Evolutionary conservation across 768 basidiomycete species (phyloP).

Genomic region (Lactarius psammicola): DNA sequence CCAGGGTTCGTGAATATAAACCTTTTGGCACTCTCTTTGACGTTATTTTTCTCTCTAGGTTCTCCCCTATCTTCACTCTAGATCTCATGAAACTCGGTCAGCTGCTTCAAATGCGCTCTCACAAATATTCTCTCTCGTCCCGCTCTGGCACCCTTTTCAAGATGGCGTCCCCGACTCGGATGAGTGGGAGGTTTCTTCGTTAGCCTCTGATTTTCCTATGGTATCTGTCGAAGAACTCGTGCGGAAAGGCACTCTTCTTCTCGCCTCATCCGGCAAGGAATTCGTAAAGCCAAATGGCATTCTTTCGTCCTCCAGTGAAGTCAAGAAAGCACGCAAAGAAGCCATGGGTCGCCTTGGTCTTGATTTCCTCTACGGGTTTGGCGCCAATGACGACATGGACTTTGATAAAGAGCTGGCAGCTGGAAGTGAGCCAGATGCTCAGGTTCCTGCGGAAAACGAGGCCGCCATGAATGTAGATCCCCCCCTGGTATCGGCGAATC

Average conservation of each 20-base stretch:
- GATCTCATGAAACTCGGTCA: conserved; percentile 87
- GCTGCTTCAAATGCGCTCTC: conserved; percentile 89
- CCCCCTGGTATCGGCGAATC: conserved; percentile 42
- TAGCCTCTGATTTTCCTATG: conserved; percentile 59
- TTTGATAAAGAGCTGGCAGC: conserved; percentile 75
- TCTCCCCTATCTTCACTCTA: conserved; percentile 86
- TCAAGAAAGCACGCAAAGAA: conserved; percentile 84
- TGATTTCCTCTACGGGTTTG: conserved; percentile 76
- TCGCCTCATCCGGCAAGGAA: conserved; percentile 94
- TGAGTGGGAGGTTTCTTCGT: conserved; percentile 32
- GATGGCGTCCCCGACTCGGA: conserved; percentile 36
- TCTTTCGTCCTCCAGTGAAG: conserved; percentile 70
- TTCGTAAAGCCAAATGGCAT: conserved; percentile 74
- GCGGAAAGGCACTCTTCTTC: conserved; percentile 69
- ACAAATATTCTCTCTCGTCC: conserved; percentile 80
- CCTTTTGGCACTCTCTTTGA: neutral
- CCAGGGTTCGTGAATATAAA: conserved; percentile 55
- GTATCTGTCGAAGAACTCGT: conserved; percentile 80
- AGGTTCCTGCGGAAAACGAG: conserved; percentile 32
- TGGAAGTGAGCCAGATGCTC: conserved; percentile 46
- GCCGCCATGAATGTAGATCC: conserved; percentile 43
- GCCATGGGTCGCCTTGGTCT: conserved; percentile 86
- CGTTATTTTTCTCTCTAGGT: conserved; percentile 50
- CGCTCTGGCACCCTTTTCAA: conserved; percentile 65
- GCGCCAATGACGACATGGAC: conserved; percentile 75